Evolutionary conservation across 2,329 filamentous ascomycete species (phyloP).

Genomic region (Apiospora aurea): DNA sequence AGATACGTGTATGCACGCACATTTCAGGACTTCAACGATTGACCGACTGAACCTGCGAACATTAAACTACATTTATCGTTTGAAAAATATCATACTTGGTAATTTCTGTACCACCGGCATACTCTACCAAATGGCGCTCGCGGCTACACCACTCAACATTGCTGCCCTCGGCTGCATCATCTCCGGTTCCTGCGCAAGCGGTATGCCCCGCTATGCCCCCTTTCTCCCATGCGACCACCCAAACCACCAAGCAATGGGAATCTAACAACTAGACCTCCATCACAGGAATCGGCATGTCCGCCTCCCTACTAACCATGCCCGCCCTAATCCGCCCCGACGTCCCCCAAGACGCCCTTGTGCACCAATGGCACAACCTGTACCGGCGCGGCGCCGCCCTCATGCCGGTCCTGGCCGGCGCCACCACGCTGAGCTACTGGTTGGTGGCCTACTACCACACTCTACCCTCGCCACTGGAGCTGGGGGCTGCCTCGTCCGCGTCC

Average conservation of each 20-base stretch:
- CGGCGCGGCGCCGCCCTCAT: slow-evolving; percentile 45
- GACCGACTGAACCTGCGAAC: background rate
- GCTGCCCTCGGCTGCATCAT: slow-evolving; percentile 15
- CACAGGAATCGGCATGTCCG: slow-evolving; percentile 45
- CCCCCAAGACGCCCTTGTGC: slow-evolving; percentile 40
- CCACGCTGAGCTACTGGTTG: slow-evolving; percentile 45
- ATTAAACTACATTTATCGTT: background rate
- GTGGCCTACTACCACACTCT: slow-evolving; percentile 44
- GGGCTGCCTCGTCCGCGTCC: slow-evolving; percentile 29
- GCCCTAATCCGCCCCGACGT: slow-evolving; percentile 38
- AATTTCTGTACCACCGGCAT: background rate
- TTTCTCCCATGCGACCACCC: background rate
- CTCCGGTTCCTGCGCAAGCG: slow-evolving; percentile 14
- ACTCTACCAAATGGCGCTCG: background rate
- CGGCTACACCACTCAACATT: slow-evolving; percentile 10
- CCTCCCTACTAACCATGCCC: slow-evolving; percentile 47
- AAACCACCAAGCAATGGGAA: background rate
- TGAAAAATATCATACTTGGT: background rate
- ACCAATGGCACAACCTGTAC: slow-evolving; percentile 48
- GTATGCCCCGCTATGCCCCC: background rate
- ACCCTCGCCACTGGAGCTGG: too few relatives aligned
- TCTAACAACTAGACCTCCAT: too few relatives aligned
- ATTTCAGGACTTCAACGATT: too few relatives aligned
- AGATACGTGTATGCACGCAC: too few relatives aligned
- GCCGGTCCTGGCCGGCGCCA: slow-evolving; percentile 45